Evolutionary conservation across 2,329 filamentous ascomycete species (phyloP), one percentile per base, ranked within the genome.

Genomic region (Epichloe glyceriae): DNA sequence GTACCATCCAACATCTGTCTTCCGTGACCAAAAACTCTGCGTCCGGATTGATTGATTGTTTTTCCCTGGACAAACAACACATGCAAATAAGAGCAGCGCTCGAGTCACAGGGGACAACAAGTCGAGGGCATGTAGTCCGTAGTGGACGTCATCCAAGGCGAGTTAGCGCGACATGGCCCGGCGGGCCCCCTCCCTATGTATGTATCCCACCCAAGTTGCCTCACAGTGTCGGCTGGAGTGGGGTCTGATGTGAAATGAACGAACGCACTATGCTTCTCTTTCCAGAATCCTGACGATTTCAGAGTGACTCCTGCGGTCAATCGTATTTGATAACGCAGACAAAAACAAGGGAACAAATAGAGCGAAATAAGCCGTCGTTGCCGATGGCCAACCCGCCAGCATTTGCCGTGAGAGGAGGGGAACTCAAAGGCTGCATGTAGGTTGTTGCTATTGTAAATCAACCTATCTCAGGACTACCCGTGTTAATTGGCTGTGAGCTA

Each of bases 61-160:
- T 26, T 10, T 30, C 26, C 8, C 26, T 4, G 30, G 3, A 30
- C 30, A 30, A 30, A 11, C 8, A 4, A 10, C 30, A 30, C 30
- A 30, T 30, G 3, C 8, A 30, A 10, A 11, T 30, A 4, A 4
- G 26, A 4, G 10, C 30, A 30, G 30, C 30, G 8, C 30, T 30
- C 30, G 30, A 30, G 10, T 30, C 30, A 11, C 8, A 10, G 4
- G 30, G 26, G 8, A 8, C n/a, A 42, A 34, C 37, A 17, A 35
- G 12, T 22, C 6, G 20, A 43, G 33, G 50, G 19, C 42, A 30
- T 46, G 42, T 35, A 26, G 26, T 22, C n/a, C n/a, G n/a, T n/a
- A n/a, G n/a, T n/a, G 47, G 33, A 52, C 50, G 50, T 52, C 47
- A 52, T 52, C 42, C 42, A 41, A 10, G 40, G 15, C 19, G 30